These are phyloP conservation scores for Paramecium bursaria DNA, from an alignment of 73 alveolate genomes.

Conservation along the genomic window DNA sequence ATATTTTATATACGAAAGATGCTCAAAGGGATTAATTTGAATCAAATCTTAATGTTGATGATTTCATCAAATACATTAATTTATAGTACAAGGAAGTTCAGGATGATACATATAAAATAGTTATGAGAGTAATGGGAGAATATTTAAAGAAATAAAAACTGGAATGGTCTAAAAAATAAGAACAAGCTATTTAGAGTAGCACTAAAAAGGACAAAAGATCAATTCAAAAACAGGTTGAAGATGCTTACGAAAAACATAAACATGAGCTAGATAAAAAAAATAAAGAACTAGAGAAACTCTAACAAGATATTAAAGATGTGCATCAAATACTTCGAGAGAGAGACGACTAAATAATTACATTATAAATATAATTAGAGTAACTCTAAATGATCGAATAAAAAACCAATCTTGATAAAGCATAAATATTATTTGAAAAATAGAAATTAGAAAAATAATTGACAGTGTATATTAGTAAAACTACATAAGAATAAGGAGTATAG, in stretches of 20 bases:
- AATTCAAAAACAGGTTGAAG: neutral
- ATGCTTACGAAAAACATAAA: neutral
- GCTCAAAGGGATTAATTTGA: conserved; percentile 11
- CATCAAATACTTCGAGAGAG: neutral
- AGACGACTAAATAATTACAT: conserved; percentile 7
- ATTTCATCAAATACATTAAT: neutral
- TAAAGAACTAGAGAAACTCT: neutral
- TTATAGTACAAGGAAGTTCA: conserved; percentile 3
- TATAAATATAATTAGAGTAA: conserved; percentile 2
- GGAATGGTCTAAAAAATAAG: neutral
- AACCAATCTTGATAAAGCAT: conserved; percentile 2
- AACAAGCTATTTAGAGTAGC: neutral
- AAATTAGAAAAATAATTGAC: conserved; percentile 18
- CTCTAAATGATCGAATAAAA: conserved; percentile 2
- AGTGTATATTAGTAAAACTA: neutral
- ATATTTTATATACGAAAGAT: no score
- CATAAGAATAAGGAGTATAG: conserved; percentile 5
- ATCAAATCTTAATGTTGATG: neutral
- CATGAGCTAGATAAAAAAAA: conserved; percentile 12
- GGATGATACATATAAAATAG: conserved; percentile 23
- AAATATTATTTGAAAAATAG: conserved; percentile 36
- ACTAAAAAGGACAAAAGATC: neutral
- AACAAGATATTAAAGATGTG: conserved; percentile 9
- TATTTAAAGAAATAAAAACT: neutral
- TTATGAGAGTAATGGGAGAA: conserved; percentile 19